Conservation (phyloP, 2,329 filamentous ascomycete species). For the Lanzia echinophila region DNA sequence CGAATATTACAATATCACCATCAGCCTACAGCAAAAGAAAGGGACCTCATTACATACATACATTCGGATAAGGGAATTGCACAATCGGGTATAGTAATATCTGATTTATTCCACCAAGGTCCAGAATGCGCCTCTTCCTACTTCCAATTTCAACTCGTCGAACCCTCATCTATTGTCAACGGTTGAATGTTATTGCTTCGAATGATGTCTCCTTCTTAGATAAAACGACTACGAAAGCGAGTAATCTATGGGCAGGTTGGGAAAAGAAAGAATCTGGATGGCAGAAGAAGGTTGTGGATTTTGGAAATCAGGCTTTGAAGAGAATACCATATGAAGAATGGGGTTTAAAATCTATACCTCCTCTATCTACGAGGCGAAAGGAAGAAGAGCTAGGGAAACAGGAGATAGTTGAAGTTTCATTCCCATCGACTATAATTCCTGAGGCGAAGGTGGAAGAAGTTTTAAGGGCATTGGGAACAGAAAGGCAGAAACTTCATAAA, state of each 20-base stretch:
- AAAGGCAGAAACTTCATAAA: conserved; percentile 72
- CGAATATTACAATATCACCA: too few relatives aligned
- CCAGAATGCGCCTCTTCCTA: conserved; percentile 80
- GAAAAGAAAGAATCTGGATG: conserved; percentile 78
- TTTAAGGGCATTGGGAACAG: conserved; percentile 66
- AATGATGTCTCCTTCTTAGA: conserved; percentile 55
- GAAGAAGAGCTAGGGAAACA: conserved; percentile 56
- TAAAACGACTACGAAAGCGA: conserved; percentile 61
- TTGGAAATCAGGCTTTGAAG: conserved; percentile 79
- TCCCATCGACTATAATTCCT: conserved; percentile 64
- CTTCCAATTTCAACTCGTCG: conserved; percentile 87
- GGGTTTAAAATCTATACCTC: conserved; percentile 90
- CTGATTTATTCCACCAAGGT: not conserved
- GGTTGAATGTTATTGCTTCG: conserved; percentile 51
- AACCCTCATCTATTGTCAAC: conserved; percentile 87
- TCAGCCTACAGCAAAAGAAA: too few relatives aligned
- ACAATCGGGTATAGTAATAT: not conserved
- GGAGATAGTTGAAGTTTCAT: conserved; percentile 67
- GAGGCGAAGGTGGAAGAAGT: conserved; percentile 55
- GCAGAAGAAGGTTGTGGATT: conserved; percentile 80
- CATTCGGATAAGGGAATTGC: too few relatives aligned
- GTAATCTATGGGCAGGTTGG: conserved; percentile 77
- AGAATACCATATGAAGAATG: conserved; percentile 96
- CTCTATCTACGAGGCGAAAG: conserved; percentile 61
- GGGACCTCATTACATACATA: too few relatives aligned